Evolutionary conservation across 2,329 filamentous ascomycete species (phyloP).

Genomic region (Harringtonia lauricola): DNA sequence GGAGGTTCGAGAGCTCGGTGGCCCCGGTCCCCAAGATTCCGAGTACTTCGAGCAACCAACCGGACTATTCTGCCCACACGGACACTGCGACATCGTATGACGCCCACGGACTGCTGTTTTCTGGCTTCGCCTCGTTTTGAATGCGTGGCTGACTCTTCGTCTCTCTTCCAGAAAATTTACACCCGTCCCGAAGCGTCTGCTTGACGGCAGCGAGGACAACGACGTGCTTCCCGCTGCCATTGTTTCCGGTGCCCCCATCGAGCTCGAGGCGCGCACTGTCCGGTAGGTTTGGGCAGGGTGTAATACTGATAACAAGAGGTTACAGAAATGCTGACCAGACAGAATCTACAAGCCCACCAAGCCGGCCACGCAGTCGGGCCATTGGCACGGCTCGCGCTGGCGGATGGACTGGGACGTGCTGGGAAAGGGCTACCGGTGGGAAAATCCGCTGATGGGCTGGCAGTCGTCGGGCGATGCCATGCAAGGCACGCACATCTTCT

Average conservation of each 20-base stretch:
- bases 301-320: neutral
- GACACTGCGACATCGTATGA: constrained; percentile 84
- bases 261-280: constrained; percentile 87
- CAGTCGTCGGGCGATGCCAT: constrained; percentile 90
- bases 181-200: constrained; percentile 76
- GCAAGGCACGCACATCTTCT: constrained; percentile 86
- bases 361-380: constrained; percentile 90
- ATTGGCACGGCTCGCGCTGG: constrained; percentile 78
- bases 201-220: constrained; percentile 79
- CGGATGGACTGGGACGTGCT: constrained; percentile 98
- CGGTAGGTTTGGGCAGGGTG: constrained; percentile 48
- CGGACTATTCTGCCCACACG: constrained; percentile 68
- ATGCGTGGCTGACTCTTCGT: neutral
- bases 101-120: no score
- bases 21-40: constrained; percentile 29
- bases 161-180: constrained; percentile 66
- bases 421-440: constrained; percentile 88
- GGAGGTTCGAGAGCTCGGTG: constrained; percentile 44
- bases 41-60: constrained; percentile 46
- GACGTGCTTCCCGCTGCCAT: constrained; percentile 70
- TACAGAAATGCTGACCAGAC: constrained; percentile 2
- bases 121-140: constrained; percentile 18
- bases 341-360: constrained; percentile 91
- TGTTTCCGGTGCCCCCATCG: constrained; percentile 83
- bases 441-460: constrained; percentile 98